Evolutionary conservation across 192 early-diverging fungal species (phyloP), one percentile per base, ranked within the genome.

Genomic region (Gigaspora rosea): DNA sequence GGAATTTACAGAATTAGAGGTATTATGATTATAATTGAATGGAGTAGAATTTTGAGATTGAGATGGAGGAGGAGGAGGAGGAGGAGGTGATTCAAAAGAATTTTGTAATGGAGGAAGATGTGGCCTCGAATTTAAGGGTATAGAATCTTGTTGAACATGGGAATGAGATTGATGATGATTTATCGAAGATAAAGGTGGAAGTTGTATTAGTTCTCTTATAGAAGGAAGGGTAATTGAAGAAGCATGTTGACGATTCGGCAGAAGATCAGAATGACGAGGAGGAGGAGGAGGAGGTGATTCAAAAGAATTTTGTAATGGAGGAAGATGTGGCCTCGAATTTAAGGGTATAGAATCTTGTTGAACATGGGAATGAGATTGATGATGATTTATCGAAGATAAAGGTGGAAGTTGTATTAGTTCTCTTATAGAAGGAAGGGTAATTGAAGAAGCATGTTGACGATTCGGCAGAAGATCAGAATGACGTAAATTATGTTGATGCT

Each of bases 161-260:
- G 11, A 11, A n/a, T 15, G 52, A 5, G 18, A 56, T 56, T 56
- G 52, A 6, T 41, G 36, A 41, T 41, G 36, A 41, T 41, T 41
- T 41, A 41, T 3, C 36, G 36, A 41, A 41, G 36, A 5, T 41
- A 41, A 54, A 54, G 41, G 64, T 10, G 64, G 18, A 47, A 47
- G 13, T 47, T 41, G 64, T 11, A 66, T 46, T n/a, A 66, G 41
- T 66, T 66, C 64, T 47, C 32, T 66, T 66, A 66, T 66, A 20
- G 64, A 27, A 35, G 52, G 52, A 54, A 71, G 27, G 10, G 48
- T 56, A 33, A 71, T 71, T 3, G 49, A 52, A 10, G 49, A 47
- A 46, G 0, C 41, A n/a, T 15, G 59, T 62, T 62, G 64, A 47
- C 41, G 33, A 32, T 41, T 66, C n/a, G 36, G 15, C 5, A n/a